Percentiles rank a stretch among this genome's conserved stretches.
Conservation (phyloP, 179 eudicot genomes). For the Nepenthes alata region DNA sequence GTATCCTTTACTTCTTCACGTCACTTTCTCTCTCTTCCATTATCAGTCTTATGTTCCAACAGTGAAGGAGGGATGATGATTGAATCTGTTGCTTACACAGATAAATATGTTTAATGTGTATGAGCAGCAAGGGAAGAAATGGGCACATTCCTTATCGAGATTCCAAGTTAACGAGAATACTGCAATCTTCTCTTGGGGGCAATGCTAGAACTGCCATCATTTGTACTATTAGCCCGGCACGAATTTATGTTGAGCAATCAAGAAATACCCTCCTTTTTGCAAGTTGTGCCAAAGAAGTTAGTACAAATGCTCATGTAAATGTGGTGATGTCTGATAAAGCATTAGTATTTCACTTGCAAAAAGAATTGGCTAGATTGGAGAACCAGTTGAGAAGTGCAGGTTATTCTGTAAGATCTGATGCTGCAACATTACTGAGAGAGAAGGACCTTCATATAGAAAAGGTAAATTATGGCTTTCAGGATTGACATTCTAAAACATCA, state of each 20-base stretch:
- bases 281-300: constrained; percentile 42
- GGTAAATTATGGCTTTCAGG: constrained; percentile 11
- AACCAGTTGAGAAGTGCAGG: constrained; percentile 28
- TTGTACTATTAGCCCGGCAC: constrained; percentile 44
- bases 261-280: constrained; percentile 47
- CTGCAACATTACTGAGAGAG: constrained; percentile 21
- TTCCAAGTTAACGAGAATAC: constrained; percentile 41
- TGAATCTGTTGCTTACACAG: constrained; percentile 7
- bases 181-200: constrained; percentile 46
- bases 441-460: constrained; percentile 31
- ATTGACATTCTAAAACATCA: background rate
- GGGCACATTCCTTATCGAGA: constrained; percentile 50
- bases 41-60: background rate
- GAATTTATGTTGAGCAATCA: constrained; percentile 41
- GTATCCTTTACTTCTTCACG: background rate
- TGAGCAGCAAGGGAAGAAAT: constrained; percentile 34
- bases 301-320: constrained; percentile 41
- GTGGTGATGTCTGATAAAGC: constrained; percentile 40
- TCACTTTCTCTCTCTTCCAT: background rate
- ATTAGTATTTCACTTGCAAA: constrained; percentile 38
- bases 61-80: background rate
- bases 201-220: constrained; percentile 44
- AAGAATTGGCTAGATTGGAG: constrained; percentile 33
- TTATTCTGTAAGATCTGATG: constrained; percentile 15
- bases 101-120: background rate